Conservation (phyloP, 495 filamentous ascomycete species). For the Penicillium turbatum region DNA sequence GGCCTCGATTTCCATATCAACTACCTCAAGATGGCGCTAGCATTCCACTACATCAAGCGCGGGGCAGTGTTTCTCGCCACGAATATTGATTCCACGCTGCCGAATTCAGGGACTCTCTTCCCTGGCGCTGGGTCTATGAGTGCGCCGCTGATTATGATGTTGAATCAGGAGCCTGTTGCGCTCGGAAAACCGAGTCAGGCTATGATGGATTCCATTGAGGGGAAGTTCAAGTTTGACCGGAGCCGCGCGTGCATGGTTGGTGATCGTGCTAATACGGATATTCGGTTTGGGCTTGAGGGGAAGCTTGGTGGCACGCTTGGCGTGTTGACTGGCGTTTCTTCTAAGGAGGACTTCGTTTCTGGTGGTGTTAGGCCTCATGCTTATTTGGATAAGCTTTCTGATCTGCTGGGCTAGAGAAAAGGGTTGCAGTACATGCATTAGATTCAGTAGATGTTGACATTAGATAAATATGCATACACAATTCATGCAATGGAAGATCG, state of each 20-base stretch:
- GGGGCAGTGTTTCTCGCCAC: slow-evolving; percentile 92
- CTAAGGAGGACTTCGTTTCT: slow-evolving; percentile 74
- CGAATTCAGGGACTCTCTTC: slow-evolving; percentile 74
- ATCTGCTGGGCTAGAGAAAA: slow-evolving; percentile 49
- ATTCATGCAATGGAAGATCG: too few species aligned
- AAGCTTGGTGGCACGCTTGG: slow-evolving; percentile 85
- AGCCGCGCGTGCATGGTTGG: slow-evolving; percentile 91
- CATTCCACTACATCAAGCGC: slow-evolving; percentile 75
- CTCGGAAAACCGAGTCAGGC: slow-evolving; percentile 94
- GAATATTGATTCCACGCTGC: slow-evolving; percentile 85
- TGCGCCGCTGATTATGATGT: slow-evolving; percentile 74
- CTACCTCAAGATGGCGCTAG: slow-evolving; percentile 83
- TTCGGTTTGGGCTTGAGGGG: slow-evolving; percentile 90
- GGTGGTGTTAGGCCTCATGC: slow-evolving; percentile 65
- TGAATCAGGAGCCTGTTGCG: slow-evolving; percentile 61
- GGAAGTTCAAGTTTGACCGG: slow-evolving; percentile 85
- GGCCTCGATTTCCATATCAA: slow-evolving; percentile 91
- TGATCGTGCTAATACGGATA: slow-evolving; percentile 91
- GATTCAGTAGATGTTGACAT: background rate
- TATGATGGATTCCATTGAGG: slow-evolving; percentile 99
- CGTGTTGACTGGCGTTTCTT: slow-evolving; percentile 85
- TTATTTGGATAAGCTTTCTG: slow-evolving; percentile 78
- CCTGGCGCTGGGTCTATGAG: slow-evolving; percentile 85
- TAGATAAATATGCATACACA: background rate
- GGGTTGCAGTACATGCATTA: background rate